These are phyloP conservation scores for Mycosarcoma mackinlayi DNA, from an alignment of 1,284 basidiomycete genomes.

Conservation along the genomic window DNA sequence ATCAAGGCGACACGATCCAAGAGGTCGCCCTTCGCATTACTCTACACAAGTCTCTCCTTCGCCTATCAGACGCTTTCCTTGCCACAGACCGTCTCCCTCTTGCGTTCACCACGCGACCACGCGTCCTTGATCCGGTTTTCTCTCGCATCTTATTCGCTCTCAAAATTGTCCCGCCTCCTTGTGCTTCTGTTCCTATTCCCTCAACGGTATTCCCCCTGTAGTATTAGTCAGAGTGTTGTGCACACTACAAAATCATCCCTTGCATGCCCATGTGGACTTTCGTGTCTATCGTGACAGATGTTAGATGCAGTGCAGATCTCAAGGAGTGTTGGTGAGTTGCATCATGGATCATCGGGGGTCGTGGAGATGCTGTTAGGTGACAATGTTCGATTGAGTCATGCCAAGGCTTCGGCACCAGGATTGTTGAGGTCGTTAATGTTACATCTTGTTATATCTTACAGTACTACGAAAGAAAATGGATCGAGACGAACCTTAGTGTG, in stretches of 20 bases:
- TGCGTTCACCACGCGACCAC: conserved; percentile 39
- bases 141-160: conserved; percentile 1
- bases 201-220: conserved; percentile 39
- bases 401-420: too few species aligned
- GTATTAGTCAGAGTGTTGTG: conserved; percentile 37
- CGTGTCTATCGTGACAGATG: too few species aligned
- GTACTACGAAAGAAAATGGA: too few species aligned
- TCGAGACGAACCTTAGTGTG: too few species aligned
- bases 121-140: not conserved
- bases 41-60: not conserved
- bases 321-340: too few species aligned
- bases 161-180: conserved; percentile 1
- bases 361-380: too few species aligned
- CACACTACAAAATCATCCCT: conserved; percentile 6
- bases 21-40: not conserved
- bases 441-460: too few species aligned
- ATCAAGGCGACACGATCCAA: not conserved
- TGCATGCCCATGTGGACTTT: conserved; percentile 10
- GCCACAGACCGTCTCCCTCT: too few species aligned
- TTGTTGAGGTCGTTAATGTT: too few species aligned
- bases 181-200: conserved; percentile 8
- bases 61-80: not conserved
- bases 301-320: not conserved
- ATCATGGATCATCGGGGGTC: too few species aligned
- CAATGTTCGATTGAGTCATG: too few species aligned